Conservation (phyloP, 1,284 basidiomycete genomes). For the Cutaneotrichosporon spelunceum region DNA sequence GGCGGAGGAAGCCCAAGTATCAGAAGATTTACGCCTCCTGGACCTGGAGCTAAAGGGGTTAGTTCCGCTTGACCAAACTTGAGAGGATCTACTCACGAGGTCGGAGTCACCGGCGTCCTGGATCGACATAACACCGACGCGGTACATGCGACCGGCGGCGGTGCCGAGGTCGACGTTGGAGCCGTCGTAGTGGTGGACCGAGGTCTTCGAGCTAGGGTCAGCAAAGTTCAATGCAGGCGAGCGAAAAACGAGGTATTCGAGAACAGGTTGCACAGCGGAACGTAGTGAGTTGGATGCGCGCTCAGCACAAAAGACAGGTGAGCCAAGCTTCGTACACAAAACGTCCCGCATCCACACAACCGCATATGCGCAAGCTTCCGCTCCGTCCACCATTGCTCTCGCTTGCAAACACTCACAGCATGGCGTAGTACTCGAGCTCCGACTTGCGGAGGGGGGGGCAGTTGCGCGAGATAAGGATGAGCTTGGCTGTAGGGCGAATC, state of each 20-base stretch:
- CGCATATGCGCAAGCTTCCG: background rate
- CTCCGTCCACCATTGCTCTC: background rate
- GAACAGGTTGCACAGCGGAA: background rate
- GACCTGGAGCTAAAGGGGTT: slow-evolving; percentile 37
- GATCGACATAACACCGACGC: slow-evolving; percentile 98
- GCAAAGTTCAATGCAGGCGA: background rate
- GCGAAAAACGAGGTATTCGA: background rate
- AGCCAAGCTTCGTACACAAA: background rate
- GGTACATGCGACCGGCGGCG: slow-evolving; percentile 98
- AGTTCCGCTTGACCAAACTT: background rate
- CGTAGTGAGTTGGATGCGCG: background rate
- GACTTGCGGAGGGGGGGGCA: slow-evolving; percentile 98
- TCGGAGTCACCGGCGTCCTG: slow-evolving; percentile 96
- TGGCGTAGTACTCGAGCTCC: slow-evolving; percentile 99
- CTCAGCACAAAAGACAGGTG: background rate
- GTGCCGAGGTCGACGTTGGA: slow-evolving; percentile 98
- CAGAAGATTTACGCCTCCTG: slow-evolving; percentile 37
- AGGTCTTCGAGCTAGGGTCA: slow-evolving; percentile 70
- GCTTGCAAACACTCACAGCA: slow-evolving; percentile 61
- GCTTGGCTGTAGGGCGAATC: slow-evolving; percentile 69
- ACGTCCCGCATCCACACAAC: background rate
- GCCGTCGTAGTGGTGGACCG: slow-evolving; percentile 93
- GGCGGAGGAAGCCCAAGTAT: background rate
- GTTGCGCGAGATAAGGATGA: slow-evolving; percentile 98
- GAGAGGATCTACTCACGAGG: slow-evolving; percentile 56